These are phyloP conservation scores for Pythium inflatum DNA, from an alignment of 352 stramenopile species.

Conservation along the genomic window DNA sequence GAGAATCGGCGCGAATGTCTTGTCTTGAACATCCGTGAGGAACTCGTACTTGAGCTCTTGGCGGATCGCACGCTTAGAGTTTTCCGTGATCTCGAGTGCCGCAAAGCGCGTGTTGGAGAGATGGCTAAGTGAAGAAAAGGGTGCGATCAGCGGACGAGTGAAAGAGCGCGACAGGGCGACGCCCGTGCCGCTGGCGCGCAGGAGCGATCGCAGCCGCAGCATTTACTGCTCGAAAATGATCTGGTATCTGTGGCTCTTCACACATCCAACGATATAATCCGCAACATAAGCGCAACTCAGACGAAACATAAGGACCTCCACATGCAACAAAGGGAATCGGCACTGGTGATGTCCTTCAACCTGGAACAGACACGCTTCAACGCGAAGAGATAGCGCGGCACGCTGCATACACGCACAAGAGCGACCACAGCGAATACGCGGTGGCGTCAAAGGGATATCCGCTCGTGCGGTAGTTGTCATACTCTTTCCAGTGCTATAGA, in stretches of 20 bases:
- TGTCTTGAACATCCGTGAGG: conserved; percentile 86
- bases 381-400: no score
- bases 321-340: no score
- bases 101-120: conserved; percentile 33
- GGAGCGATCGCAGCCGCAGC: conserved; percentile 26
- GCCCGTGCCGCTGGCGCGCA: conserved; percentile 1
- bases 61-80: conserved; percentile 50
- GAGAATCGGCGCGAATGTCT: conserved; percentile 60
- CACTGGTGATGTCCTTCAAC: no score
- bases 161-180: not conserved
- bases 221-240: conserved; percentile 15
- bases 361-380: no score
- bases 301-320: no score
- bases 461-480: no score
- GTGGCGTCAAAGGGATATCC: no score
- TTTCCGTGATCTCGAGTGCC: conserved; percentile 36
- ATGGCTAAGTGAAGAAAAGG: conserved; percentile 24
- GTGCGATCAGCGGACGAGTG: not conserved
- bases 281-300: no score
- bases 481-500: no score
- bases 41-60: conserved; percentile 71
- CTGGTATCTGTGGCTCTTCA: conserved; percentile 22
- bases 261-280: conserved; percentile 33
- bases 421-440: no score
- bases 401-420: no score